phyloP scores from a whole-genome alignment of 495 filamentous ascomycete species.

The Emericellopsis terricola region DNA sequence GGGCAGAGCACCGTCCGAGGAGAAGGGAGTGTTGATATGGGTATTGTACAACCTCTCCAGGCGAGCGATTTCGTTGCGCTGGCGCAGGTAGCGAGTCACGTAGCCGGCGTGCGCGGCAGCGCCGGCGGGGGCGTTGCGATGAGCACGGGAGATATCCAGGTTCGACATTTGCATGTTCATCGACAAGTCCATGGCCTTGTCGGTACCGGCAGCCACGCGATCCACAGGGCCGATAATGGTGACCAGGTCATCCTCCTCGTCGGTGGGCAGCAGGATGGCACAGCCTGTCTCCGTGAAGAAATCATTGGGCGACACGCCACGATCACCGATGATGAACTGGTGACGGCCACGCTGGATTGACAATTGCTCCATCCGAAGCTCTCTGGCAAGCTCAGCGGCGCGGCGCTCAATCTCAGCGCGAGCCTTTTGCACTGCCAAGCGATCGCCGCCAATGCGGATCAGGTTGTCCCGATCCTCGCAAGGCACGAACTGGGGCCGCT shows the following conservation, averaged over 20 bases:
- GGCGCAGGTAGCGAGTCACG: slow-evolving; percentile 64
- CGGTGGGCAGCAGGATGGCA: slow-evolving; percentile 59
- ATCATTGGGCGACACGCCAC: slow-evolving; percentile 57
- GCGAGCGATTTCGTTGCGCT: slow-evolving; percentile 56
- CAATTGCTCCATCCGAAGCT: slow-evolving; percentile 53
- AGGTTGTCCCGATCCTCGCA: slow-evolving; percentile 38
- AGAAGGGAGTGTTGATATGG: slow-evolving; percentile 58
- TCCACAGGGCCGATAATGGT: slow-evolving; percentile 68
- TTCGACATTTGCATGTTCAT: slow-evolving; percentile 61
- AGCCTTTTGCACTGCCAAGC: slow-evolving; percentile 60
- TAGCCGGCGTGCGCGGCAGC: slow-evolving; percentile 63
- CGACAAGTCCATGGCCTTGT: slow-evolving; percentile 67
- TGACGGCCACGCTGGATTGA: slow-evolving; percentile 63
- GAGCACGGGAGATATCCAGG: slow-evolving; percentile 60
- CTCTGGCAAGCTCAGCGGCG: slow-evolving; percentile 48
- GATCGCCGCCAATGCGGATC: slow-evolving; percentile 77
- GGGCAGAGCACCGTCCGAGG: slow-evolving; percentile 38
- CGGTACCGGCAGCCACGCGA: slow-evolving; percentile 49
- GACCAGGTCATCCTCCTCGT: slow-evolving; percentile 57
- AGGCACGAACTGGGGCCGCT: slow-evolving; percentile 47
- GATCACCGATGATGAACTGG: slow-evolving; percentile 78
- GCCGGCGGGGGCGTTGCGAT: slow-evolving; percentile 52
- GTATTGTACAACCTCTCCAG: slow-evolving; percentile 63
- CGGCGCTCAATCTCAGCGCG: slow-evolving; percentile 61
- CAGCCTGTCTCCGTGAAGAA: slow-evolving; percentile 87